Base-by-base conservation (phyloP, 2,329 filamentous ascomycete species). In the Fusarium austroafricanum region DNA sequence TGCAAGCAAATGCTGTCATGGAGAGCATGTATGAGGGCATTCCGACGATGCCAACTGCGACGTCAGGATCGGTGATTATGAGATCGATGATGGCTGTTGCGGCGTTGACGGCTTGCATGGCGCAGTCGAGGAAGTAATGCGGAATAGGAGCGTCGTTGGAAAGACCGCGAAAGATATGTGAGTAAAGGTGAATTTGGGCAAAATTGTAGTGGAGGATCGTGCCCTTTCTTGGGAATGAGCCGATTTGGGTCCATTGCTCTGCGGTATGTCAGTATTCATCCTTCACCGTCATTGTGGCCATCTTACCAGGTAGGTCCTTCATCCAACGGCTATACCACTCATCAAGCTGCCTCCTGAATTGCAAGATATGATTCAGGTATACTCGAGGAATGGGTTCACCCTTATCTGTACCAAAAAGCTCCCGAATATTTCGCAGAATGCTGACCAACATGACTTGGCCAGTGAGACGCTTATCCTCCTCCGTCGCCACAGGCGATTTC, bases 381-480 rank as follows among this genome's bases (percentile, higher is more conserved):
- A 82, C 82, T 43, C 83, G 80, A 0, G 84, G 83, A 10, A 89
- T 77, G 0, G 83, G 79, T 38, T 86, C 82, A 10, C 86, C 83
- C 5, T 80, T 83, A 55, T 89, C 86, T 2, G 83, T 83, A 0
- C 87, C 87, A 69, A 89, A 89, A 2, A 86, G 71, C 23, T 88
- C 78, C 70, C 85, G 77, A 74, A 88, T 77, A 76, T 85, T 81
- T 75, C 84, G 83, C 63, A 89, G 77, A 40, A 89, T 89, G 43
- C 84, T 83, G 33, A 89, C 81, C 35, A 89, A 71, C 0, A 84
- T 83, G 29, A 90, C 86, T 68, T 89, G 87, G 20, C 86, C 87
- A n/a, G 86, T 79, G 3, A 89, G 78, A 5, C 87, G 80, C 54
- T 85, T 84, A 58, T 90, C 87, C 6, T 85, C 82, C 1, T 85